Evolutionary conservation across 139 green algal genomes (phyloP).

Genomic region (Auxenochlorella pyrenoidosa): DNA sequence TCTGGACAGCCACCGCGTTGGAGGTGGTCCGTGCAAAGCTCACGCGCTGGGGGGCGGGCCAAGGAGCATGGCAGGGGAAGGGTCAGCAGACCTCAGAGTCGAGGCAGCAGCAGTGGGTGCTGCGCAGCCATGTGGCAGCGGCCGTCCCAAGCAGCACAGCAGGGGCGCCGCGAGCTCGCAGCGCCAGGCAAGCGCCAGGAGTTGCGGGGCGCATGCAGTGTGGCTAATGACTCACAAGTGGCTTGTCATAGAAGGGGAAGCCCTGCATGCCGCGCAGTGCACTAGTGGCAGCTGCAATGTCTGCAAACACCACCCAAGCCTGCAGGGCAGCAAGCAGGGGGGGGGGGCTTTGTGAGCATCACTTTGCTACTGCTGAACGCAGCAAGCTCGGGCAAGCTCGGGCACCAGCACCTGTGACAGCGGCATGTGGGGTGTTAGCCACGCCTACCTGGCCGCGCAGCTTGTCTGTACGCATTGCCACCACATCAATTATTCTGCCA

Average conservation of each 20-base stretch:
- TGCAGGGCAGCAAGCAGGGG: constrained; percentile 40
- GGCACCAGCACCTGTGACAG: background rate
- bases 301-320: constrained; percentile 96
- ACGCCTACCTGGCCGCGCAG: constrained; percentile 72
- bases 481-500: constrained; percentile 95
- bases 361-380: too few species aligned
- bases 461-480: constrained; percentile 52
- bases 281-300: constrained; percentile 85
- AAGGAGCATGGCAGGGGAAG: too few species aligned
- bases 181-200: too few species aligned
- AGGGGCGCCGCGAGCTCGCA: too few species aligned
- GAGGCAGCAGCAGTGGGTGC: background rate
- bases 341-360: background rate
- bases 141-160: too few species aligned
- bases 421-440: too few species aligned
- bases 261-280: constrained; percentile 94
- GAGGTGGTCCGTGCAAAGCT: constrained; percentile 7
- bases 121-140: background rate
- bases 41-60: background rate
- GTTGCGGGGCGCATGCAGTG: too few species aligned
- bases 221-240: constrained; percentile 80
- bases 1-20: background rate
- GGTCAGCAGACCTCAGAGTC: background rate
- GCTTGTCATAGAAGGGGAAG: constrained; percentile 99
- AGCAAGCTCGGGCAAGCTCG: too few species aligned